phyloP scores from a whole-genome alignment of 2,329 filamentous ascomycete species.

The Scopulariopsis brevicaulis region DNA sequence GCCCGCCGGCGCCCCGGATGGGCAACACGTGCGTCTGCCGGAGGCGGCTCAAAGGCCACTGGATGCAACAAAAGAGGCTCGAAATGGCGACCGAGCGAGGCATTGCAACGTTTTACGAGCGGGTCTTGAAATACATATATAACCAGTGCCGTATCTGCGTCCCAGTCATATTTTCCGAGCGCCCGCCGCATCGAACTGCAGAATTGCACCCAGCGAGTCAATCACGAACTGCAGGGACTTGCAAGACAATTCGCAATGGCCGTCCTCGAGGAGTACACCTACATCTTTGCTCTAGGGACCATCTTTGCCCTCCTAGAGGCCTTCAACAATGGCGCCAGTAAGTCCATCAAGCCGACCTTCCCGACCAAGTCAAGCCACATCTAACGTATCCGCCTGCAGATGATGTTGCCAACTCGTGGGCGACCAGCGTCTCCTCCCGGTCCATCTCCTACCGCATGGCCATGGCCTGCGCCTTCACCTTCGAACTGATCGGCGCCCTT shows the following conservation, averaged over 20 bases:
- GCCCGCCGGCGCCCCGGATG: background rate
- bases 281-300: conserved; percentile 66
- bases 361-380: no score
- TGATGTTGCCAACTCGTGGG: conserved; percentile 79
- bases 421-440: conserved; percentile 67
- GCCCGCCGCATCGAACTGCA: background rate
- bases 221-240: background rate
- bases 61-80: no score
- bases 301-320: conserved; percentile 67
- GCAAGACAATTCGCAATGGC: conserved; percentile 26
- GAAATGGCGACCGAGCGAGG: no score
- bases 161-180: no score
- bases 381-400: conserved; percentile 29
- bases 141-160: no score
- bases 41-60: background rate
- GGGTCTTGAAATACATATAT: no score
- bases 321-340: conserved; percentile 70
- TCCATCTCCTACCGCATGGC: conserved; percentile 61
- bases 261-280: conserved; percentile 53
- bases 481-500: conserved; percentile 58
- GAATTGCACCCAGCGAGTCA: background rate
- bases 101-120: no score
- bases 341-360: no score
- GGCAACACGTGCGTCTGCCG: background rate
- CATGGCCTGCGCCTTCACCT: conserved; percentile 54